These are phyloP conservation scores for Aspergillus egyptiacus DNA, from an alignment of 495 filamentous ascomycete species.

Conservation along the genomic window DNA sequence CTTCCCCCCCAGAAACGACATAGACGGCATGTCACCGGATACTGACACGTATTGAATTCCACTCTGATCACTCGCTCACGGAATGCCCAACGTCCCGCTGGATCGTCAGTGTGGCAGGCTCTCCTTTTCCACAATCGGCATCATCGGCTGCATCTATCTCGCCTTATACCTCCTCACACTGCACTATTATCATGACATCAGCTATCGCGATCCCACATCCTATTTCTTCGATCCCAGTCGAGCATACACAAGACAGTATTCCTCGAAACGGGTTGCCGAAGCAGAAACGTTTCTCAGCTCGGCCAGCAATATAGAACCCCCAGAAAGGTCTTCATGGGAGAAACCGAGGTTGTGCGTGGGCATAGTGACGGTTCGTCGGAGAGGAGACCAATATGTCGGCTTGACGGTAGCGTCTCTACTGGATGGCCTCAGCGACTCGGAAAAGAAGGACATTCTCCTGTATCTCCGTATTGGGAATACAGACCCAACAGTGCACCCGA, in stretches of 20 bases:
- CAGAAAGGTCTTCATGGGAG: neutral
- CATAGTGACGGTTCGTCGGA: conserved; percentile 15
- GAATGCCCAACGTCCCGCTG: conserved; percentile 2
- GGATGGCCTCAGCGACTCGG: conserved; percentile 34
- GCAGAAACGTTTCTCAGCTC: conserved; percentile 27
- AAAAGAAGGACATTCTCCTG: conserved; percentile 19
- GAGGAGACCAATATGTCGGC: conserved; percentile 31
- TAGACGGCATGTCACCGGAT: no score
- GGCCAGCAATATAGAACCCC: conserved; percentile 2
- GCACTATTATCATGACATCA: conserved; percentile 17
- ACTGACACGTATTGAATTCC: no score
- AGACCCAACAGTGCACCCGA: conserved; percentile 25
- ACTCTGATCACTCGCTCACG: no score
- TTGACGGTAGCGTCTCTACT: conserved; percentile 42
- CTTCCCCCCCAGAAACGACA: no score
- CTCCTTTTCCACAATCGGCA: conserved; percentile 1
- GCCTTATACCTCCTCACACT: conserved; percentile 22
- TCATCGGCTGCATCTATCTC: conserved; percentile 7
- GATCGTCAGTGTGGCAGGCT: neutral
- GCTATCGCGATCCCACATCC: conserved; percentile 35
- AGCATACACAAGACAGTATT: conserved; percentile 31
- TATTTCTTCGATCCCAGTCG: conserved; percentile 31
- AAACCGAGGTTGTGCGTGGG: conserved; percentile 15
- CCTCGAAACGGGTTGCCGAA: conserved; percentile 24
- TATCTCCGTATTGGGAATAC: conserved; percentile 45